Evolutionary conservation across 2,329 filamentous ascomycete species (phyloP).

Genomic region (Coleophoma eucalyptorum): DNA sequence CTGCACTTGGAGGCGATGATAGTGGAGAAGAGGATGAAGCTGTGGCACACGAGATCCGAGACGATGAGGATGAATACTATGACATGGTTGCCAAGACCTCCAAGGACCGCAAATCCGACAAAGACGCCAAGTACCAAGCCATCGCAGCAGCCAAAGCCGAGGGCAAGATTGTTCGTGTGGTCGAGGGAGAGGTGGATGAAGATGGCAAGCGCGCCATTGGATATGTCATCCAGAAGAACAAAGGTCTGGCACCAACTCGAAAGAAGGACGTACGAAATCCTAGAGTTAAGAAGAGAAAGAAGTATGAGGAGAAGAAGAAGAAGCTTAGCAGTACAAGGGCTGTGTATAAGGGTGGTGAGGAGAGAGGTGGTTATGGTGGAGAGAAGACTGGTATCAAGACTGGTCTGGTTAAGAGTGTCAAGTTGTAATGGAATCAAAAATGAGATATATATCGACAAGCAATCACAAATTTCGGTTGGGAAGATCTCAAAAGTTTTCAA

Average conservation of each 20-base stretch:
- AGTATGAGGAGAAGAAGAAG: constrained; percentile 96
- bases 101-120: constrained; percentile 71
- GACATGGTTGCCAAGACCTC: constrained; percentile 73
- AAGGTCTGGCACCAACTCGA: constrained; percentile 82
- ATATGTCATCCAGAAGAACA: constrained; percentile 96
- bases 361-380: constrained; percentile 81
- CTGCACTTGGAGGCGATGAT: constrained; percentile 66
- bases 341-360: constrained; percentile 81
- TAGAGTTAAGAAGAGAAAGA: constrained; percentile 95
- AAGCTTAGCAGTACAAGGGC: constrained; percentile 85
- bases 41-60: constrained; percentile 32
- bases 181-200: constrained; percentile 65
- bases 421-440: constrained; percentile 50
- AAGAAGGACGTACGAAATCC: constrained; percentile 96
- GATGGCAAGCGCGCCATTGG: constrained; percentile 92
- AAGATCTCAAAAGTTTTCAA: too few species aligned
- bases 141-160: constrained; percentile 55
- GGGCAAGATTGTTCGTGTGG: constrained; percentile 58
- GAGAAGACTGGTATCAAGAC: constrained; percentile 95
- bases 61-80: constrained; percentile 74
- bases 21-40: constrained; percentile 33
- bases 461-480: too few species aligned
- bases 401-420: constrained; percentile 87
- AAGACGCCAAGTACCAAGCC: constrained; percentile 53
- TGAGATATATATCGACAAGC: too few species aligned